Percentiles rank a stretch among this genome's conserved stretches.
Conservation (phyloP, 139 green algal species). For the Chlamydomonas sp. region DNA sequence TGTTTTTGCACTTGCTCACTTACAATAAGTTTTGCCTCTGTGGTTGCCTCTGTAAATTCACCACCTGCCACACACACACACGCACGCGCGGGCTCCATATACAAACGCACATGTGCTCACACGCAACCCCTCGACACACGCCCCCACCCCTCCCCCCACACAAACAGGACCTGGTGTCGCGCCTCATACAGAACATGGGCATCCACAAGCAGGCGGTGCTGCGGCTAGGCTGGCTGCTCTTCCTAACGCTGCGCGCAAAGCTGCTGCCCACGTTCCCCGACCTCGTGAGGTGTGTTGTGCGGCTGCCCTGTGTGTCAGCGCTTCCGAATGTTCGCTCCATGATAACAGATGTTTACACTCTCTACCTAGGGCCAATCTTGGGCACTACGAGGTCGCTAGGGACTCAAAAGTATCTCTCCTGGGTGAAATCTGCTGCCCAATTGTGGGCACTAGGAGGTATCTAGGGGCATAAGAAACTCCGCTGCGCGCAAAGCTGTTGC, state of each 20-base stretch:
- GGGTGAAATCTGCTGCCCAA: too few relatives aligned
- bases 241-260: constrained; percentile 33
- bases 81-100: too few relatives aligned
- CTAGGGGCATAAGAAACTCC: too few relatives aligned
- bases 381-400: neutral
- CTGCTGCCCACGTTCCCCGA: constrained; percentile 42
- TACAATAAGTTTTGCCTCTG: neutral
- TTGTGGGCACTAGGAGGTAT: too few relatives aligned
- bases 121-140: too few relatives aligned
- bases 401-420: neutral
- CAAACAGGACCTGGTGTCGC: neutral
- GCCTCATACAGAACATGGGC: neutral
- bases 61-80: too few relatives aligned
- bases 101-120: too few relatives aligned
- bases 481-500: too few relatives aligned
- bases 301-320: neutral
- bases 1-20: too few relatives aligned
- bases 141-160: too few relatives aligned
- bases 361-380: neutral
- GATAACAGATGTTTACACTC: neutral
- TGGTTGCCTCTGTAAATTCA: too few relatives aligned
- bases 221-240: constrained; percentile 35
- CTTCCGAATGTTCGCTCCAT: neutral
- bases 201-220: constrained; percentile 27
- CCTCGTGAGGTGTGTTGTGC: constrained; percentile 34